A percentile compares a stretch with the other conserved stretches of the same genome.
phyloP scores from a whole-genome alignment of 1,139 yeast genomes.

The Zhuliangozyma parablackwelliae region DNA sequence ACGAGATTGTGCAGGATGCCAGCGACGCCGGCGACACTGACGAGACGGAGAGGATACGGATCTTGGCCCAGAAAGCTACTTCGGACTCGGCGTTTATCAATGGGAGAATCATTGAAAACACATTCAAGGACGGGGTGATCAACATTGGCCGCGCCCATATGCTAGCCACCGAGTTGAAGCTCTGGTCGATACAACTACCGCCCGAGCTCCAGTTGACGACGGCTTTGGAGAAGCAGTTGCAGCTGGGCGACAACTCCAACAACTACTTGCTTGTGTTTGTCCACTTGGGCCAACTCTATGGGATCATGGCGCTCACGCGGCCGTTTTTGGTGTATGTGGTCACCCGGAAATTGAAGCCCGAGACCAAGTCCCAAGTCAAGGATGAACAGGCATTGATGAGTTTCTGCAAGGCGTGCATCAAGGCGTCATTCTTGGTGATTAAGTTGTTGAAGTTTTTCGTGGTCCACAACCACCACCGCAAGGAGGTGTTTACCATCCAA shows the following conservation, averaged over 20 bases:
- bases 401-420: slow-evolving; percentile 13
- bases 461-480: slow-evolving; percentile 6
- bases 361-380: slow-evolving; percentile 8
- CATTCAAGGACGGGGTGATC: slow-evolving; percentile 29
- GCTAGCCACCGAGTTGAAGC: slow-evolving; percentile 34
- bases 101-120: slow-evolving; percentile 27
- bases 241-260: slow-evolving; percentile 11
- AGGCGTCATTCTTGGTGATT: slow-evolving; percentile 14
- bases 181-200: slow-evolving; percentile 31
- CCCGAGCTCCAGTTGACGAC: slow-evolving; percentile 16
- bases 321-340: slow-evolving; percentile 38
- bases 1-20: not conserved
- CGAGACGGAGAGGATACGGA: slow-evolving; percentile 7
- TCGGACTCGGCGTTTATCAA: slow-evolving; percentile 16
- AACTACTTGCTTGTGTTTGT: slow-evolving; percentile 24
- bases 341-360: slow-evolving; percentile 9
- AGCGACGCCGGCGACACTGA: slow-evolving; percentile 1
- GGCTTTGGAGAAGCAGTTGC: slow-evolving; percentile 8
- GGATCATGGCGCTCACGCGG: slow-evolving; percentile 38
- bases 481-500: slow-evolving; percentile 11
- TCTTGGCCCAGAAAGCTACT: slow-evolving; percentile 9
- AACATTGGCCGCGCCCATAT: slow-evolving; percentile 29
- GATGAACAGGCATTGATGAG: slow-evolving; percentile 11
- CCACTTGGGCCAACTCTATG: slow-evolving; percentile 36
- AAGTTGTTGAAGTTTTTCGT: slow-evolving; percentile 10